phyloP scores from a whole-genome alignment of 2,329 filamentous ascomycete genomes.

The Coniochaeta sp. region DNA sequence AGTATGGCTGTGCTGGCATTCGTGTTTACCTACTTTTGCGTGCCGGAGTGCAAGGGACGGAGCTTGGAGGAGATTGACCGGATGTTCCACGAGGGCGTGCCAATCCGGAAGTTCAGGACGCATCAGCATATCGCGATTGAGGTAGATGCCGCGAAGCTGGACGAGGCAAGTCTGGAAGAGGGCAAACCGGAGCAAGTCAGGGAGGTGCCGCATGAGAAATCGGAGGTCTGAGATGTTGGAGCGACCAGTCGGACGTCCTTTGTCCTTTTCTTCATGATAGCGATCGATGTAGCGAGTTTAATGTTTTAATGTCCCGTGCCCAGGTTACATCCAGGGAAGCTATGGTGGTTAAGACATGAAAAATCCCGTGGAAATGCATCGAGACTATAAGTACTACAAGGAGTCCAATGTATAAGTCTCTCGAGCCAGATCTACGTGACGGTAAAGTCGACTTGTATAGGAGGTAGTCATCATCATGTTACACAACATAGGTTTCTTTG shows the following conservation, averaged over 20 bases:
- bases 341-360: neutral
- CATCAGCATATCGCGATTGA: neutral
- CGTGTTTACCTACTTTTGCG: slow-evolving; percentile 19
- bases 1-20: slow-evolving; percentile 14
- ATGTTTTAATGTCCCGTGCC: neutral
- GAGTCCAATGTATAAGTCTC: too few relatives aligned
- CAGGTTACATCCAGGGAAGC: neutral
- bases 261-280: neutral
- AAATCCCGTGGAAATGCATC: neutral
- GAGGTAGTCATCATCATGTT: too few relatives aligned
- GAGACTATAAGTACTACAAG: neutral
- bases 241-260: neutral
- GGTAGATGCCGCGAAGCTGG: neutral
- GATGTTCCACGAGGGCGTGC: slow-evolving; percentile 11
- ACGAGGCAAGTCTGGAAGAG: neutral
- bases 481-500: neutral
- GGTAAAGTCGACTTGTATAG: too few relatives aligned
- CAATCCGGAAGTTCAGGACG: slow-evolving; percentile 12
- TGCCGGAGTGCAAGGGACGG: slow-evolving; percentile 30
- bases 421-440: too few relatives aligned
- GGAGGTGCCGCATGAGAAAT: neutral
- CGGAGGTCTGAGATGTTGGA: neutral
- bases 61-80: slow-evolving; percentile 30
- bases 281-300: neutral
- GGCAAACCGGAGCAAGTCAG: neutral